Percentiles rank a stretch among this genome's conserved stretches.
Evolutionary conservation across 192 early-diverging fungal species (phyloP).

Genomic region (Diversispora epigaea): DNA sequence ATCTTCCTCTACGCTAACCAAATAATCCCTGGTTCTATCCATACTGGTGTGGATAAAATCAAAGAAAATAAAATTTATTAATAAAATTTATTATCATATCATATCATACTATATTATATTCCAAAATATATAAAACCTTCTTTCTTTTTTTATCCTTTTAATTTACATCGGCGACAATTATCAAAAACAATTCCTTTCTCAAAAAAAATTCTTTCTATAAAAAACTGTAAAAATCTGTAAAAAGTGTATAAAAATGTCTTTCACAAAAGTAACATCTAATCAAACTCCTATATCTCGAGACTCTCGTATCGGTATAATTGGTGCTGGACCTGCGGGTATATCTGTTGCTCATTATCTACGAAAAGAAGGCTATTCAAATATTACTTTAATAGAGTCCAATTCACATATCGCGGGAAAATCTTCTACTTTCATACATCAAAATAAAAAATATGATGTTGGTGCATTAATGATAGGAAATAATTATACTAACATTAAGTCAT

Average conservation of each 20-base stretch:
- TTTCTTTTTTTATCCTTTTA: too few species aligned
- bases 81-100: too few species aligned
- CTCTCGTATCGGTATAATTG: slow-evolving; percentile 17
- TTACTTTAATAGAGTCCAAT: slow-evolving; percentile 14
- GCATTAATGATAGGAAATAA: slow-evolving; percentile 24
- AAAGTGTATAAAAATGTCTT: not conserved
- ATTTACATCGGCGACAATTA: too few species aligned
- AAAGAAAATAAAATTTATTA: too few species aligned
- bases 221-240: too few species aligned
- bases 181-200: too few species aligned
- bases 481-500: not conserved
- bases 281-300: not conserved
- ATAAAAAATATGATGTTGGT: slow-evolving; percentile 7
- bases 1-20: too few species aligned
- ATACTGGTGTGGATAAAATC: too few species aligned
- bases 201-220: too few species aligned
- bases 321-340: slow-evolving; percentile 22
- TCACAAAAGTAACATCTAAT: not conserved
- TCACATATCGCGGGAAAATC: slow-evolving; percentile 13
- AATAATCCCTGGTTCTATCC: too few species aligned
- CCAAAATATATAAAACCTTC: too few species aligned
- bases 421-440: not conserved
- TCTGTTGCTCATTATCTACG: slow-evolving; percentile 8
- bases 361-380: slow-evolving; percentile 20
- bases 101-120: too few species aligned